Evolutionary conservation across 306 rosid species (phyloP).

Genomic region (Cicer judaicum): DNA sequence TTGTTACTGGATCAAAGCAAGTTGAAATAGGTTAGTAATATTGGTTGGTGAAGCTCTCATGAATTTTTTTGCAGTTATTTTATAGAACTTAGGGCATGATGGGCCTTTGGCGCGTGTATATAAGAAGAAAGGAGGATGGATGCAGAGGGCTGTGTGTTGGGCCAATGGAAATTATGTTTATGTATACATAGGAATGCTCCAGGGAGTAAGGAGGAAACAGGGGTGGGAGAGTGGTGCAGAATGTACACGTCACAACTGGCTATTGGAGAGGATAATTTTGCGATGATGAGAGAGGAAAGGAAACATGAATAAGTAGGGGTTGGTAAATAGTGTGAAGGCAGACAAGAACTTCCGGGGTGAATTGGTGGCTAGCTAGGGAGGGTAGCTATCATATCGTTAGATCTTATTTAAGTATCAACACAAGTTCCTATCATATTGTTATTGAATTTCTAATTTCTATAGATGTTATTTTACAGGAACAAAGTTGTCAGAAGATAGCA

Average conservation of each 20-base stretch:
- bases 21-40: constrained; percentile 80
- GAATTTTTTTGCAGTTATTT: constrained; percentile 23
- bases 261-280: constrained; percentile 22
- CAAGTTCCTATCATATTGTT: constrained; percentile 15
- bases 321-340: neutral
- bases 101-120: neutral
- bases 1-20: constrained; percentile 95
- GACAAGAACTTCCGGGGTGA: constrained; percentile 9
- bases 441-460: constrained; percentile 35
- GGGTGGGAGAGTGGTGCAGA: neutral
- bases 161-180: neutral
- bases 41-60: constrained; percentile 36
- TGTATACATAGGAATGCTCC: constrained; percentile 15
- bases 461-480: constrained; percentile 69
- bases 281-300: constrained; percentile 7
- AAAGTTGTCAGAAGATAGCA: constrained; percentile 94
- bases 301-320: neutral
- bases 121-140: neutral
- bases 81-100: neutral
- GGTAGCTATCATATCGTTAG: neutral
- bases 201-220: constrained; percentile 1
- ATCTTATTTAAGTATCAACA: constrained; percentile 1
- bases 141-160: neutral
- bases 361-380: constrained; percentile 17
- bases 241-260: neutral